These are phyloP conservation scores for Hanseniaspora singularis DNA, from an alignment of 805 yeast species.

Conservation along the genomic window DNA sequence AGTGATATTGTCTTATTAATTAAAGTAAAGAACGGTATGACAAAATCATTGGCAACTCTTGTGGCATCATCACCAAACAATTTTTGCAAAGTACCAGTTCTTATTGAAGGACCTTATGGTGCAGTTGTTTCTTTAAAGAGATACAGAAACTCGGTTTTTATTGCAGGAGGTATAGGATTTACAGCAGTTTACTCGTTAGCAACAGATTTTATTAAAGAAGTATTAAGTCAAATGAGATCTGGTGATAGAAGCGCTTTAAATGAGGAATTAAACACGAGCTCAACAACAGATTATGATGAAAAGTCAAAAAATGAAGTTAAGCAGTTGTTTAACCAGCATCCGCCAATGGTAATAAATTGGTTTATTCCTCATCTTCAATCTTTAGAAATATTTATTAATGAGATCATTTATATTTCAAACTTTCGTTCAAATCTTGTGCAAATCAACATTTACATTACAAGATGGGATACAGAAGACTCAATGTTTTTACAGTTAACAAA, in stretches of 20 bases:
- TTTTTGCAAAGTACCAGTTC: constrained; percentile 27
- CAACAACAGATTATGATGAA: no score
- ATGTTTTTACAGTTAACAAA: no score
- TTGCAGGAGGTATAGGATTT: constrained; percentile 69
- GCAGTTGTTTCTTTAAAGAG: constrained; percentile 36
- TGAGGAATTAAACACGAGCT: no score
- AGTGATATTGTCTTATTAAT: constrained; percentile 32
- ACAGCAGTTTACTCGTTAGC: constrained; percentile 42
- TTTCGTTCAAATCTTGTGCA: not conserved
- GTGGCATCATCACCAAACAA: constrained; percentile 23
- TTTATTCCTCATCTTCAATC: constrained; percentile 5
- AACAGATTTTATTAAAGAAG: constrained; percentile 23
- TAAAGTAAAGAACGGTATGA: constrained; percentile 39
- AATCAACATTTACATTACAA: constrained; percentile 2
- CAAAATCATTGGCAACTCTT: constrained; percentile 29
- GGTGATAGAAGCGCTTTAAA: not conserved
- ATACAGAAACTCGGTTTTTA: constrained; percentile 43
- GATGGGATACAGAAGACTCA: not conserved
- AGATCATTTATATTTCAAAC: not conserved
- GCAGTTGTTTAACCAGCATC: no score
- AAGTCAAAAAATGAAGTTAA: no score
- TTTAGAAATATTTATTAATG: not conserved
- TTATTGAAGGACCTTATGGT: constrained; percentile 66
- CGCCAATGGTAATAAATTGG: not conserved
- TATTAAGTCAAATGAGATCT: not conserved